These are phyloP conservation scores for Chaetomium globosum DNA, from an alignment of 2,329 filamentous ascomycete species.

Conservation along the genomic window DNA sequence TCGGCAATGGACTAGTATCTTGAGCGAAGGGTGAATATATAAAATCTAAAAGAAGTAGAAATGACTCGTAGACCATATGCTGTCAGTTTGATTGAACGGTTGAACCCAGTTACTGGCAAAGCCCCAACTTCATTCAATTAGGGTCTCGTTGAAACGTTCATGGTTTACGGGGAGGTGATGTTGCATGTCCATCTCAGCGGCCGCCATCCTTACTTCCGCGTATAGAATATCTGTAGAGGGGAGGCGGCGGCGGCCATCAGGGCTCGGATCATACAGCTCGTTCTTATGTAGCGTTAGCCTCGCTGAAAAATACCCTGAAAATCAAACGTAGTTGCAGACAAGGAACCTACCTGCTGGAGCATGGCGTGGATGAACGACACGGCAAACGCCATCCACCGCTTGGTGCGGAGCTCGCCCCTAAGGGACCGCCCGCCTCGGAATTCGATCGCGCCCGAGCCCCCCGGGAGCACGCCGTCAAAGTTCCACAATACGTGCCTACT, in stretches of 20 bases:
- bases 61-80: neutral
- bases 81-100: neutral
- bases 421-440: neutral
- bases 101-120: neutral
- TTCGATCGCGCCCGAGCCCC: neutral
- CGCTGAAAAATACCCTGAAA: neutral
- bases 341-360: neutral
- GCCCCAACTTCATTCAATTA: neutral
- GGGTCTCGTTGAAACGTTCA: neutral
- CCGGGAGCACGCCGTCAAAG: neutral
- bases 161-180: neutral
- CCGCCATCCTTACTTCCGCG: neutral
- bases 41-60: neutral
- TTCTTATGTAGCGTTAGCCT: neutral
- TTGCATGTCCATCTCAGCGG: neutral
- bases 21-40: no score
- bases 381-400: neutral
- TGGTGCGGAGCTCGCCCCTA: neutral
- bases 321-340: neutral
- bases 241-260: neutral
- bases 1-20: no score
- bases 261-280: neutral
- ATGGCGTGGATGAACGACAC: neutral
- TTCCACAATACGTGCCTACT: neutral
- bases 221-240: neutral